A percentile compares a stretch with the other conserved stretches of the same genome.
phyloP scores from a whole-genome alignment of 2,329 filamentous ascomycete species.

The Arthrobotrys musiformis region DNA sequence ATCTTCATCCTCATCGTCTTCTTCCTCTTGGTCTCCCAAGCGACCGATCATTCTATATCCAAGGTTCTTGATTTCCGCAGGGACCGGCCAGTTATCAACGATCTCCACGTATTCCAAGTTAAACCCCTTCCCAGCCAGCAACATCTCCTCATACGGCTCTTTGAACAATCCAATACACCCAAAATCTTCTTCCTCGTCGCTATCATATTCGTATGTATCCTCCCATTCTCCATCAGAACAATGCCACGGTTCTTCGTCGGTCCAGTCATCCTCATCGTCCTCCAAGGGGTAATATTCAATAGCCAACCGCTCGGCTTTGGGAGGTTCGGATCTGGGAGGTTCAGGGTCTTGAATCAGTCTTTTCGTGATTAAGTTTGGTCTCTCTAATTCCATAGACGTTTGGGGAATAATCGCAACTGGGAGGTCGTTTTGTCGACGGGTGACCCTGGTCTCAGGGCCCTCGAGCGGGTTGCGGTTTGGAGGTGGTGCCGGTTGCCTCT shows the following conservation, averaged over 20 bases:
- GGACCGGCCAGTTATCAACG: constrained; percentile 31
- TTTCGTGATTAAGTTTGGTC: neutral
- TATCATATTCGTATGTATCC: neutral
- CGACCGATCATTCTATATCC: constrained; percentile 25
- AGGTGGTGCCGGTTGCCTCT: neutral
- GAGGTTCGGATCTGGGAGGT: neutral
- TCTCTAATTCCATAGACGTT: neutral
- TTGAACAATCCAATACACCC: constrained; percentile 63
- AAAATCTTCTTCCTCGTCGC: constrained; percentile 57
- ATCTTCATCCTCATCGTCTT: neutral
- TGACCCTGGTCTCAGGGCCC: neutral
- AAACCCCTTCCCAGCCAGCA: constrained; percentile 61
- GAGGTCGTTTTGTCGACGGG: constrained; percentile 16
- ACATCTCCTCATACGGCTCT: constrained; percentile 63
- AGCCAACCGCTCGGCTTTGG: neutral
- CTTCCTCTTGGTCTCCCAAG: neutral
- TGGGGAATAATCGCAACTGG: constrained; percentile 2
- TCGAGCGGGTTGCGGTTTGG: neutral
- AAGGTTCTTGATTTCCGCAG: constrained; percentile 14
- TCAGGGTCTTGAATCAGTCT: neutral
- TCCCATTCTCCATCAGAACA: neutral
- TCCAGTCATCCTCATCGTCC: constrained; percentile 13
- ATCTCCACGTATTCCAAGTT: constrained; percentile 61
- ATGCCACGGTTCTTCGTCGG: constrained; percentile 11
- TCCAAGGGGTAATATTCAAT: neutral